These are phyloP conservation scores for Colletotrichum salicis DNA, from an alignment of 2,329 filamentous ascomycete species.

Conservation along the genomic window DNA sequence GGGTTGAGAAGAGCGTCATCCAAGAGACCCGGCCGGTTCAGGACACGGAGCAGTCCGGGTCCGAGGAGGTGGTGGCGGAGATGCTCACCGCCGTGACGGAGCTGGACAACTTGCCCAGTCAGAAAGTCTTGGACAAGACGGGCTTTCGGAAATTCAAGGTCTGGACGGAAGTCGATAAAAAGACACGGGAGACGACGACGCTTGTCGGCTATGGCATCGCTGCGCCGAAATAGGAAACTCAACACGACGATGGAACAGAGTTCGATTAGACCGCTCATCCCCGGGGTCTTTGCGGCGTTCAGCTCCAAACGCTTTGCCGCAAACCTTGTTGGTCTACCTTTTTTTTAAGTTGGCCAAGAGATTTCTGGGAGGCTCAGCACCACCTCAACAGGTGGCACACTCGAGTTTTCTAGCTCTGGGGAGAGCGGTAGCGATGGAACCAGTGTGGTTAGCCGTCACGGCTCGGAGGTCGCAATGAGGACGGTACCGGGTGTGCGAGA, in stretches of 20 bases:
- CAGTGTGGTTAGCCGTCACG: background rate
- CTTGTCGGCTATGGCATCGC: constrained; percentile 21
- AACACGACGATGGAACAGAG: background rate
- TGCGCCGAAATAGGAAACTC: constrained; percentile 2
- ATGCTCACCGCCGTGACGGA: constrained; percentile 59
- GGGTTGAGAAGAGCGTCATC: constrained; percentile 53
- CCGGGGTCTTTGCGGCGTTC: background rate
- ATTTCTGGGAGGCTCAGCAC: no score
- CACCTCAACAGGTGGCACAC: background rate
- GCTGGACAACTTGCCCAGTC: constrained; percentile 61
- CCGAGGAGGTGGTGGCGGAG: constrained; percentile 47
- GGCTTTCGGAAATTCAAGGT: constrained; percentile 62
- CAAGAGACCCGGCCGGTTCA: constrained; percentile 11
- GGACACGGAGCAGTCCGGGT: no score
- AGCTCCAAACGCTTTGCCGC: background rate
- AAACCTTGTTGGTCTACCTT: background rate
- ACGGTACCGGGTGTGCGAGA: background rate
- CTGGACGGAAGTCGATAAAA: constrained; percentile 46
- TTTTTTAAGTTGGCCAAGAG: background rate
- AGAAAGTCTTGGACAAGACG: constrained; percentile 64
- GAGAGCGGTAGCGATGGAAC: background rate
- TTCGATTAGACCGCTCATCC: background rate
- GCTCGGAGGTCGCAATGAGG: background rate
- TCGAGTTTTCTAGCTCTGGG: background rate
- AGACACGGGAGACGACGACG: background rate